phyloP scores from a whole-genome alignment of 1,139 yeast genomes.

The Pichia sp. region DNA sequence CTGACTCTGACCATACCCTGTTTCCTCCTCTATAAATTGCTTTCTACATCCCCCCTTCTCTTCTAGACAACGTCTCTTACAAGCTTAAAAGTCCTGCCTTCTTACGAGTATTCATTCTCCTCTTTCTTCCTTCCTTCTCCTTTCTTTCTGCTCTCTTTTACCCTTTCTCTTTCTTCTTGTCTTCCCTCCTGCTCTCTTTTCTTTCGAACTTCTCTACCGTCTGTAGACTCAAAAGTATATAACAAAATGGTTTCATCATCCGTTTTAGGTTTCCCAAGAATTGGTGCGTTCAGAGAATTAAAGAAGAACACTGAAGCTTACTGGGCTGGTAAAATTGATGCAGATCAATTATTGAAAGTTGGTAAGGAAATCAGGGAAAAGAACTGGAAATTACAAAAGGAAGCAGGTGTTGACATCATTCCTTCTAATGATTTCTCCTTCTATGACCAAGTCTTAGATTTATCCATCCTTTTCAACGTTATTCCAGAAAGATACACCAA shows the following conservation, averaged over 20 bases:
- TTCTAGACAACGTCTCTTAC: neutral
- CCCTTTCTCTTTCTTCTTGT: neutral
- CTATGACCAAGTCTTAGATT: conserved; percentile 95
- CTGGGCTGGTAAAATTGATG: conserved; percentile 92
- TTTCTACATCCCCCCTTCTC: neutral
- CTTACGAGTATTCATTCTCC: neutral
- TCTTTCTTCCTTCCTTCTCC: neutral
- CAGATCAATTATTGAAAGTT: conserved; percentile 79
- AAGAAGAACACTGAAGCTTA: conserved; percentile 97
- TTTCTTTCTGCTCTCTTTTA: neutral
- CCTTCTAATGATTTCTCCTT: conserved; percentile 97
- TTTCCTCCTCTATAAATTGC: neutral
- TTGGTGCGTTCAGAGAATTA: conserved; percentile 97
- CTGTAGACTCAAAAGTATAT: conserved; percentile 1
- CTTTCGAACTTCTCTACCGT: neutral
- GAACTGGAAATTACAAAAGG: conserved; percentile 98
- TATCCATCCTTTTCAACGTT: conserved; percentile 87
- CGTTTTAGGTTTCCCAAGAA: conserved; percentile 99
- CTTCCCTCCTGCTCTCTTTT: neutral
- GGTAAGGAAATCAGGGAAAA: conserved; percentile 93
- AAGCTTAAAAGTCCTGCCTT: no score
- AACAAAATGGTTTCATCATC: conserved; percentile 83
- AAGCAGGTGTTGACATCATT: conserved; percentile 94
- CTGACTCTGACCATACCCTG: no score
- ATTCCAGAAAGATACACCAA: conserved; percentile 96